Evolutionary conservation across 768 basidiomycete species (phyloP).

Genomic region (Lepiota brunneoincarnata): DNA sequence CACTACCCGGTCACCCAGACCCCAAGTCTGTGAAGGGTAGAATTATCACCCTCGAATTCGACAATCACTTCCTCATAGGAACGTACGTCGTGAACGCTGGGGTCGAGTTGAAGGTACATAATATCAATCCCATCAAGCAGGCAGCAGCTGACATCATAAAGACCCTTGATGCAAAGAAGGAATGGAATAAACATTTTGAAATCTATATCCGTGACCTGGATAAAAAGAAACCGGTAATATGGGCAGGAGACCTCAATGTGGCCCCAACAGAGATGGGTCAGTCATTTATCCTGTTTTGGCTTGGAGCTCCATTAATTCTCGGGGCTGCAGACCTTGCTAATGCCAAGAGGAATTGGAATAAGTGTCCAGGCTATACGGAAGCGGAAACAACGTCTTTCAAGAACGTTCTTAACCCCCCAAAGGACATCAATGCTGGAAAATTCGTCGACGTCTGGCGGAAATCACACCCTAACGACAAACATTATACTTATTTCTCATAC

Average conservation of each 20-base stretch:
- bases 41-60: constrained; percentile 81
- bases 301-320: background rate
- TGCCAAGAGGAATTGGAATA: constrained; percentile 80
- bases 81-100: constrained; percentile 90
- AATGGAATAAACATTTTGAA: constrained; percentile 80
- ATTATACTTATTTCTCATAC: constrained; percentile 85
- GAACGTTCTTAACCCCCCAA: constrained; percentile 57
- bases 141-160: constrained; percentile 25
- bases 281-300: background rate
- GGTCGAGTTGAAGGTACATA: constrained; percentile 60
- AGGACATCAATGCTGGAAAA: constrained; percentile 34
- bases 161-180: constrained; percentile 74
- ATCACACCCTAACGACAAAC: constrained; percentile 60
- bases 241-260: constrained; percentile 87
- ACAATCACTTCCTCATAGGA: constrained; percentile 63
- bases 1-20: constrained; percentile 75
- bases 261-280: constrained; percentile 74
- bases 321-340: constrained; percentile 58
- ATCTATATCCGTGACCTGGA: constrained; percentile 70
- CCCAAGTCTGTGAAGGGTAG: constrained; percentile 66
- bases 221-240: constrained; percentile 79
- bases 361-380: constrained; percentile 82
- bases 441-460: constrained; percentile 84
- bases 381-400: constrained; percentile 76
- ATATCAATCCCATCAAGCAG: background rate